phyloP scores from a whole-genome alignment of 1,139 yeast species.

The Hyphopichia pseudoburtonii region DNA sequence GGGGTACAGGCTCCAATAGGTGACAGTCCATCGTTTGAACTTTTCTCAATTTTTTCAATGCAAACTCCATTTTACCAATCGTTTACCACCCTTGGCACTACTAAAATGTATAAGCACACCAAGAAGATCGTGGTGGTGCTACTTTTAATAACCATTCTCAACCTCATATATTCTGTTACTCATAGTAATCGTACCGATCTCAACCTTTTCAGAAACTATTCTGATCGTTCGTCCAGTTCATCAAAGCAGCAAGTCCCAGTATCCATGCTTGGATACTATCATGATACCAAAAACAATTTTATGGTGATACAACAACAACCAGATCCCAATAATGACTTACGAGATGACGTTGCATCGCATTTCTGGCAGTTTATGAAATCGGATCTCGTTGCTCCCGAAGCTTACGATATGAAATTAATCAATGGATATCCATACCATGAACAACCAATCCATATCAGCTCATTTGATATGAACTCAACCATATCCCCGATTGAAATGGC shows the following conservation, averaged over 20 bases:
- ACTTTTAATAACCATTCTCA: slow-evolving; percentile 2
- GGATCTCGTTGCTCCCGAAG: slow-evolving; percentile 10
- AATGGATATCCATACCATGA: slow-evolving; percentile 22
- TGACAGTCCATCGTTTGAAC: no score
- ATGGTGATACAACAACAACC: slow-evolving; percentile 16
- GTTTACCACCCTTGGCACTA: background rate
- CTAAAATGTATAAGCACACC: slow-evolving; percentile 2
- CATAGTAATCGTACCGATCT: no score
- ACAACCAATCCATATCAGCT: background rate
- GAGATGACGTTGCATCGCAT: slow-evolving; percentile 12
- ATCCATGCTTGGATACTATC: slow-evolving; percentile 16
- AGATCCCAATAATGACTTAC: slow-evolving; percentile 5
- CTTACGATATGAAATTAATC: slow-evolving; percentile 13
- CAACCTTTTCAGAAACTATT: no score
- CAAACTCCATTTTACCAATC: background rate
- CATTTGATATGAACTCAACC: background rate
- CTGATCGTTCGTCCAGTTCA: no score
- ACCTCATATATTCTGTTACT: slow-evolving; percentile 2
- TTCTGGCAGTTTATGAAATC: slow-evolving; percentile 14
- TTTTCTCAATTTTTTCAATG: no score
- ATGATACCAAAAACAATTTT: slow-evolving; percentile 14
- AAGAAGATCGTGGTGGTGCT: slow-evolving; percentile 4
- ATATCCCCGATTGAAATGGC: background rate
- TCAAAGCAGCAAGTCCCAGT: no score
- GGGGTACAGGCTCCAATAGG: no score